Evolutionary conservation across 306 rosid species (phyloP), one percentile per base, ranked within the genome.

Genomic region (Mimosa pudica): DNA sequence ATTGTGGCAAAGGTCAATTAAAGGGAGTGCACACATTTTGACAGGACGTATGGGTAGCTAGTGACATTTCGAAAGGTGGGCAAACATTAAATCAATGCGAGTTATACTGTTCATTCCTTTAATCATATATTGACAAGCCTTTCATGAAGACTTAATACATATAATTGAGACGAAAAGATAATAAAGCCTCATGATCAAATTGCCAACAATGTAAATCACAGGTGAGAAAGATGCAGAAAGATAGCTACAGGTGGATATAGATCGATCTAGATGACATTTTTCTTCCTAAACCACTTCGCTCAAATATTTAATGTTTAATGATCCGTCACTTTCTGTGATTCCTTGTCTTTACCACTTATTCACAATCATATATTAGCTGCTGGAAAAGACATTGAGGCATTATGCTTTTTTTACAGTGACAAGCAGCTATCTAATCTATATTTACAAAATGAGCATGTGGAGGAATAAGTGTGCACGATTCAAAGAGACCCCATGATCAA

Each of bases 351-450:
- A 24, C 74, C 9, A 62, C 48, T 44, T 17, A 47, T 30, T 62
- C 76, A 63, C 17, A 81, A 81, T 82, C 82, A 38, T 68, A 6
- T 17, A 52, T 16, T 79, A 72, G 77, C 66, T 82, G 70, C 75
- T 79, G 73, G 74, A 57, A 76, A 79, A 42, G 82, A 82, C 84
- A 66, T 66, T 41, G 77, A 72, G 60, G 36, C 41, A 32, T 79
- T 71, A 74, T 76, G 60, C 74, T 57, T 35, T 76, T 35, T 62
- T 13, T 49, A 1, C 72, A 54, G 77, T 54, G 86, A 79, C 73
- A 79, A 73, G 64, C 9, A 58, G 64, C 80, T 77, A 78, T 74
- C 2, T 47, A 47, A 47, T 47, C 52, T 10, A 47, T 47, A 47
- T 47, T 54, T 54, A 10, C 82, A 73, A 76, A 82, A 83, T 68